Base-by-base conservation (phyloP, 2,329 filamentous ascomycete species). In the Trichoderma brevicompactum region DNA sequence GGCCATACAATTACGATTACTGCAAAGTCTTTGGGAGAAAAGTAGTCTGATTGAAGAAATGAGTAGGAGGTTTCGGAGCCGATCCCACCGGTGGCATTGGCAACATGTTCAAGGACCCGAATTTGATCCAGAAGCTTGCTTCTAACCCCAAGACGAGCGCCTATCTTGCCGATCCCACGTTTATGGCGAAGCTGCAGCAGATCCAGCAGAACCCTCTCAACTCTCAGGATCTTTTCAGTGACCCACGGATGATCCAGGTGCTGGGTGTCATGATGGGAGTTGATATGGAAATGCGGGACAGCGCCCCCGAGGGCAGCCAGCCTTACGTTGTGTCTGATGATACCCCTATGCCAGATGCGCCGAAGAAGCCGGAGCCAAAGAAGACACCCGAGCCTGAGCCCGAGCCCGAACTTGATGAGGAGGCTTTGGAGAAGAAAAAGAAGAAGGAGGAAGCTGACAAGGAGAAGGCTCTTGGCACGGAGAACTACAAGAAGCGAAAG, bases 401-500 rank as follows among this genome's bases (percentile, higher is more conserved):
- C 0, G 89, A 91, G 73, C 59, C 60, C 23, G 84, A 86, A 44
- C 83, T 92, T 74, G 92, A 96, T 70, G 93, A 97, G 74, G 95
- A 98, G 77, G 85, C 89, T 0, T 77, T 88, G 64, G 91, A 91
- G 67, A 93, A 94, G 80, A 91, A 91, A 80, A 92, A 95, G 83
- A 92, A 92, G 46, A 96, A 98, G 83, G 92, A 90, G 74, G 92
- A 91, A 69, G 95, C 94, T 50, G 95, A 99, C 72, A 92, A 93
- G 77, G 91, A 97, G 80, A 99, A 99, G 87, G 91, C 89, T 36
- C 83, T 96, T 65, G 95, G 95, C 65, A 99, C 94, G 13, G 92
- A 95, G 72, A 89, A 90, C 78, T 99, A 99, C 85, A 99, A 99
- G 89, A 98, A 98, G 87, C 90, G 92, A 71, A 89, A 97, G 76